These are phyloP conservation scores for Termitomyces sp. DNA, from an alignment of 768 basidiomycete genomes.

Conservation along the genomic window DNA sequence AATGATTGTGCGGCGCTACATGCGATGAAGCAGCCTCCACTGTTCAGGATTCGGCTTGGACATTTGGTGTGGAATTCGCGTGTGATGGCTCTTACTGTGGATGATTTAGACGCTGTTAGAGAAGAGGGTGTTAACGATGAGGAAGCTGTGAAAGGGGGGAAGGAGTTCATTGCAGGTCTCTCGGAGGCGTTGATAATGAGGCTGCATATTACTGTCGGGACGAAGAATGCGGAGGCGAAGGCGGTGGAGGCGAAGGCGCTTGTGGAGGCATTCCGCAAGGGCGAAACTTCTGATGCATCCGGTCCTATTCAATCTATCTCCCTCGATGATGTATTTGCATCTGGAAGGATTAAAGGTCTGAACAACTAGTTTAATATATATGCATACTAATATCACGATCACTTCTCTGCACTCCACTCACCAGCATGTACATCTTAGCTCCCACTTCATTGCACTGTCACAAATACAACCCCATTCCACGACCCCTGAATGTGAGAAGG, in stretches of 20 bases:
- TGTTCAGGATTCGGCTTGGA: slow-evolving; percentile 62
- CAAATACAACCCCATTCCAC: too few relatives aligned
- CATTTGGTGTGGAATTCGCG: slow-evolving; percentile 72
- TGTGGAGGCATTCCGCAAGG: slow-evolving; percentile 53
- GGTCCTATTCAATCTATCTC: slow-evolving; percentile 13
- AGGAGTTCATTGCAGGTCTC: slow-evolving; percentile 47
- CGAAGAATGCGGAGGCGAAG: slow-evolving; percentile 43
- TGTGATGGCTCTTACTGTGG: slow-evolving; percentile 80
- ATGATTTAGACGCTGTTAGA: slow-evolving; percentile 43
- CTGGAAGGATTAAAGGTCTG: slow-evolving; percentile 23
- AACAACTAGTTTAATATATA: slow-evolving; percentile 2
- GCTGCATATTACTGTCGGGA: slow-evolving; percentile 90
- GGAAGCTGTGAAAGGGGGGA: slow-evolving; percentile 28
- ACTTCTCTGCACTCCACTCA: neutral
- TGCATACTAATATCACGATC: neutral
- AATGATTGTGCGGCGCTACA: slow-evolving; percentile 49
- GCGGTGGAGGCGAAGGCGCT: slow-evolving; percentile 72
- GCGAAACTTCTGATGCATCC: slow-evolving; percentile 21
- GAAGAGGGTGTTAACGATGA: slow-evolving; percentile 23
- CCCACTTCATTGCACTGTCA: too few relatives aligned
- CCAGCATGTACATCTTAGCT: neutral
- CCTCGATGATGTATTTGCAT: slow-evolving; percentile 15
- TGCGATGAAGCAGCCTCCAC: slow-evolving; percentile 37
- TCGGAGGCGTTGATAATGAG: slow-evolving; percentile 43
- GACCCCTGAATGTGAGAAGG: neutral